Evolutionary conservation across 2,329 filamentous ascomycete genomes (phyloP).

Genomic region (Fusarium udum): DNA sequence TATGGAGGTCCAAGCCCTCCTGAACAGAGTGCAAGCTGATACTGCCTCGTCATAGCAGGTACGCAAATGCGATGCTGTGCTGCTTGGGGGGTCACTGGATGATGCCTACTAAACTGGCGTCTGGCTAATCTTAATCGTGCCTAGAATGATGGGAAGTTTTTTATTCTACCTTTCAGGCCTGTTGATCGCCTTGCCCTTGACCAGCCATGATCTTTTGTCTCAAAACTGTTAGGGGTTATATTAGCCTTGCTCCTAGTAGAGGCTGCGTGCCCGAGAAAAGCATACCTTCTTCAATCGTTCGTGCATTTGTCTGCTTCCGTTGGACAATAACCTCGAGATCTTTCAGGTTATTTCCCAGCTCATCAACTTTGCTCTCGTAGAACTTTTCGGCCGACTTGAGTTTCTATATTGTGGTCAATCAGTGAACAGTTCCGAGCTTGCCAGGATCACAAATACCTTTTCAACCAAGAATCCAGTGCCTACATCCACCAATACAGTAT

Average conservation of each 20-base stretch:
- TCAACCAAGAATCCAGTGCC: constrained; percentile 96
- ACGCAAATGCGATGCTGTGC: constrained; percentile 5
- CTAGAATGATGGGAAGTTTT: neutral
- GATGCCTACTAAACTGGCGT: neutral
- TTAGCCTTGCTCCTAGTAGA: constrained; percentile 42
- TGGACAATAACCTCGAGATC: constrained; percentile 67
- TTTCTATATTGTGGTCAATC: constrained; percentile 50
- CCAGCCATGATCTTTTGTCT: constrained; percentile 56
- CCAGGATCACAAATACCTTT: constrained; percentile 66
- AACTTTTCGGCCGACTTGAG: constrained; percentile 64
- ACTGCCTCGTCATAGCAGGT: constrained; percentile 9
- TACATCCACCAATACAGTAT: constrained; percentile 87
- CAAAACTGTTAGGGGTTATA: constrained; percentile 47
- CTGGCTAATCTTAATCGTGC: constrained; percentile 5
- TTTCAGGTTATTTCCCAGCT: constrained; percentile 62
- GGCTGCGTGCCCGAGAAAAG: neutral
- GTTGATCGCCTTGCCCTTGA: constrained; percentile 41
- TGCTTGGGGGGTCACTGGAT: neutral
- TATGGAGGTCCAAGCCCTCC: constrained; percentile 44
- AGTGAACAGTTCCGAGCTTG: constrained; percentile 8
- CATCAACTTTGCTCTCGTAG: constrained; percentile 65
- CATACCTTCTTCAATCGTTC: constrained; percentile 87
- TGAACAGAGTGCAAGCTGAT: constrained; percentile 30
- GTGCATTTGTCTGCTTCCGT: constrained; percentile 83
- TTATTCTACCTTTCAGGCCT: constrained; percentile 26